phyloP scores from a whole-genome alignment of 164 flowering plant species.

The Echeveria elegans region DNA sequence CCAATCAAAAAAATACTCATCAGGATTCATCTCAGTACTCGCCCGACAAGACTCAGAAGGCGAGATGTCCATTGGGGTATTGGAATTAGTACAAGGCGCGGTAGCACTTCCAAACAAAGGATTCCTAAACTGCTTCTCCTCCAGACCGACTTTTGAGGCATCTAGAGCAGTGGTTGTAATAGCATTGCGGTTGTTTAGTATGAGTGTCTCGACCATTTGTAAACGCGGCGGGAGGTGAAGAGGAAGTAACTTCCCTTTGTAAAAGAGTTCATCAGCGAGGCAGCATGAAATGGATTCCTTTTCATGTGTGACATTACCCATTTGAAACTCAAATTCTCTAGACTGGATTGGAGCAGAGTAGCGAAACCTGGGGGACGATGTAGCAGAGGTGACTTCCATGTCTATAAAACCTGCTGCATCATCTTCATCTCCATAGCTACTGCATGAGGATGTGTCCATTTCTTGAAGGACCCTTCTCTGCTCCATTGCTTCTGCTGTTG shows the following conservation, averaged over 20 bases:
- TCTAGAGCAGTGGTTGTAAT: neutral
- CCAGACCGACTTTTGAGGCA: constrained; percentile 12
- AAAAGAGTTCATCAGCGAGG: constrained; percentile 67
- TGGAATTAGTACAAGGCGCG: constrained; percentile 11
- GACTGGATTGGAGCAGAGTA: constrained; percentile 24
- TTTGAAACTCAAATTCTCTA: constrained; percentile 89
- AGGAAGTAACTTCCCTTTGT: constrained; percentile 62
- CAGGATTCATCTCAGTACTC: constrained; percentile 52
- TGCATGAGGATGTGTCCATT: constrained; percentile 1
- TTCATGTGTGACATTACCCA: constrained; percentile 39
- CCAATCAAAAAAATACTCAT: constrained; percentile 56
- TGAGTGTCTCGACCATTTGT: constrained; percentile 66
- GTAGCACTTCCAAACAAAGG: constrained; percentile 13
- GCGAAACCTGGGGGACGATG: constrained; percentile 13
- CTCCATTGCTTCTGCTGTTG: neutral
- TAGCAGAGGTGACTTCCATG: constrained; percentile 38
- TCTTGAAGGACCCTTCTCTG: neutral
- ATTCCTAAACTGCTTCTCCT: constrained; percentile 14
- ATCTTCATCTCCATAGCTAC: constrained; percentile 32
- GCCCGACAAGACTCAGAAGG: constrained; percentile 57
- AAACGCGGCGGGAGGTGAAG: constrained; percentile 80
- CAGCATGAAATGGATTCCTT: constrained; percentile 39
- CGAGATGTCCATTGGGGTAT: constrained; percentile 43
- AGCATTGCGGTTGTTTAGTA: constrained; percentile 26
- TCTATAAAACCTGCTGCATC: constrained; percentile 28